A percentile compares a stretch with the other conserved stretches of the same genome.
Evolutionary conservation across 192 early-diverging fungal genomes (phyloP).

Genomic region (Entomortierella lignicola): DNA sequence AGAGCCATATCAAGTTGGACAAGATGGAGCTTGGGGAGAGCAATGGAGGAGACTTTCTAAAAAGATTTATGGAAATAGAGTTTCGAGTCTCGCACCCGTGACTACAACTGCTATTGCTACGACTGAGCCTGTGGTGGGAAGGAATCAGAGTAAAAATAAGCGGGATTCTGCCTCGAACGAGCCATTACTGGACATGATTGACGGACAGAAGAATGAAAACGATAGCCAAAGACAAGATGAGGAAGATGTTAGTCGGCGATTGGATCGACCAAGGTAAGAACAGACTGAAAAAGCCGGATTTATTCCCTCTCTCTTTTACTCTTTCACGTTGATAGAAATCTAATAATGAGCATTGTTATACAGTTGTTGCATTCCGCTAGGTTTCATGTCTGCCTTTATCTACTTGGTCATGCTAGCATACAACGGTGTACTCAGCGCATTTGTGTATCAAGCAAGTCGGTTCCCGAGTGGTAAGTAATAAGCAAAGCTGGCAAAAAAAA

Average conservation of each 20-base stretch:
- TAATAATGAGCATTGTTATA: background rate
- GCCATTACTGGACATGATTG: background rate
- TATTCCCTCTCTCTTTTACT: too few relatives aligned
- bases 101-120: background rate
- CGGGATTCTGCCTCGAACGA: background rate
- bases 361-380: constrained; percentile 18
- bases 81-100: background rate
- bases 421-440: constrained; percentile 15
- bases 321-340: too few relatives aligned
- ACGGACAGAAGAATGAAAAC: too few relatives aligned
- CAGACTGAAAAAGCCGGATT: background rate
- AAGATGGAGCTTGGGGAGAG: background rate
- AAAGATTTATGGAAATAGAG: background rate
- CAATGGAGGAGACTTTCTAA: constrained; percentile 1
- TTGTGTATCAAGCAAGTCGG: constrained; percentile 39
- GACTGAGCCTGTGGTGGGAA: background rate
- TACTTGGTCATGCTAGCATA: constrained; percentile 18
- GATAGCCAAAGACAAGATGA: too few relatives aligned
- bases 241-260: background rate
- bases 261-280: background rate
- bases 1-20: background rate
- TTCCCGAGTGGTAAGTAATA: constrained; percentile 17
- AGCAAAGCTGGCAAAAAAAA: background rate
- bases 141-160: background rate
- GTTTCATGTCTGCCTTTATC: background rate